Percentiles rank a stretch among this genome's conserved stretches.
These are phyloP conservation scores for Cucumis melo DNA, from an alignment of 306 rosid genomes.

Conservation along the genomic window DNA sequence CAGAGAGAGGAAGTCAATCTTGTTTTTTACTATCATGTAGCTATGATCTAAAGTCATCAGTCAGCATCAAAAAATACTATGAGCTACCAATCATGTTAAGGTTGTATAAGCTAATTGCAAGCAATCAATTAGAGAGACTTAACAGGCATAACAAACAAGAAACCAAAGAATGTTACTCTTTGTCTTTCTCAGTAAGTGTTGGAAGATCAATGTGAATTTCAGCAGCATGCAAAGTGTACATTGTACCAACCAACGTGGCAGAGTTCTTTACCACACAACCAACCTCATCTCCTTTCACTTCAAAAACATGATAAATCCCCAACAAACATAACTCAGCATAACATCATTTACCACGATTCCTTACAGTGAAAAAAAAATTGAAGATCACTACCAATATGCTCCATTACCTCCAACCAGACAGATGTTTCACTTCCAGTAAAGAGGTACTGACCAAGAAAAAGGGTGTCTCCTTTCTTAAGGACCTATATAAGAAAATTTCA, in stretches of 20 bases:
- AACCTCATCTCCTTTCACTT: slow-evolving; percentile 66
- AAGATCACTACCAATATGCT: neutral
- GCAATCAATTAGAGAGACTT: no score
- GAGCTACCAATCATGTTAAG: neutral
- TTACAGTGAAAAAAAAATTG: neutral
- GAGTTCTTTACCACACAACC: slow-evolving; percentile 73
- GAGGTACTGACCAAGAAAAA: slow-evolving; percentile 85
- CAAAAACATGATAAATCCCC: slow-evolving; percentile 49
- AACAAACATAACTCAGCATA: neutral
- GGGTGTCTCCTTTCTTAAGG: no score
- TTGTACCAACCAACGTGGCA: slow-evolving; percentile 79
- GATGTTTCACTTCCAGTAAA: slow-evolving; percentile 99
- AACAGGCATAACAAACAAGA: neutral
- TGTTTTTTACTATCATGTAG: slow-evolving; percentile 33
- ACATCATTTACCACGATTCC: neutral
- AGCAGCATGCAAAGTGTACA: slow-evolving; percentile 87
- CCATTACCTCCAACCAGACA: slow-evolving; percentile 90
- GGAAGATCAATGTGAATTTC: no score
- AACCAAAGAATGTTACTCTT: slow-evolving; percentile 20
- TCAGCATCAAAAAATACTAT: neutral
- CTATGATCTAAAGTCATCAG: slow-evolving; percentile 20
- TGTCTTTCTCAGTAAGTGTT: slow-evolving; percentile 63
- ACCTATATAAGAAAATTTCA: no score
- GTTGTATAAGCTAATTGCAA: neutral
- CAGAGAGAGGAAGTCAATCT: slow-evolving; percentile 42